Evolutionary conservation across 495 filamentous ascomycete genomes (phyloP), one percentile per base, ranked within the genome.

Genomic region (Trichoderma reesei): DNA sequence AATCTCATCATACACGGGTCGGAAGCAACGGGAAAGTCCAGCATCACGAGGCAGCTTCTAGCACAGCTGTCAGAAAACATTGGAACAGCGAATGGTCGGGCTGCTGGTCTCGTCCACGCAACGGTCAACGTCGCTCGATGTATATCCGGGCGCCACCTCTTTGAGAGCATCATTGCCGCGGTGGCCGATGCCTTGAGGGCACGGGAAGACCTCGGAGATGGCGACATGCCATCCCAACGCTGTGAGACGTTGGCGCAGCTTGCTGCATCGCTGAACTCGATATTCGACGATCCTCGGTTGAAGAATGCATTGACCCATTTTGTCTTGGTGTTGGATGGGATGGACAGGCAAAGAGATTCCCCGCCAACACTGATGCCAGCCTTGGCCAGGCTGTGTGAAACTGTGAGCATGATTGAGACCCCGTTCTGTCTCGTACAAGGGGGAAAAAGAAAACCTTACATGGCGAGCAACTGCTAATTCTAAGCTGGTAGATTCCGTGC

Each of bases 21-120:
- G n/a, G 86, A 91, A 66, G 86, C 91, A n/a, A 97, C 93, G 0
- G 95, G 94, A 66, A 98, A 97, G 76, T 89, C 83, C 34, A 81
- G 83, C 61, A 83, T 96, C 60, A 76, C 89, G 31, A 76, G 78
- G 48, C 77, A 80, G 9, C 77, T 94, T 18, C 83, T 97, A 3
- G 63, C 68, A 20, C 54, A 33, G 9, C 68, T 76, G 10, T 38
- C 67, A 14, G n/a, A 18, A n/a, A 54, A 66, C 3, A 34, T 8
- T 33, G 14, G 26, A 13, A 14, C 31, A 63, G 20, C 65, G 16
- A 18, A 18, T 31, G 14, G 18, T n/a, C 36, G 13, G n/a, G 51
- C 5, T 13, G 4, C 20, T 16, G 61, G 61, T 5, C 73, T 88
- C 33, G 79, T 79, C 44, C 86, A 89, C 69, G 87, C 89, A 39